Conservation (phyloP, 495 filamentous ascomycete genomes). For the Annulohypoxylon nitens region DNA sequence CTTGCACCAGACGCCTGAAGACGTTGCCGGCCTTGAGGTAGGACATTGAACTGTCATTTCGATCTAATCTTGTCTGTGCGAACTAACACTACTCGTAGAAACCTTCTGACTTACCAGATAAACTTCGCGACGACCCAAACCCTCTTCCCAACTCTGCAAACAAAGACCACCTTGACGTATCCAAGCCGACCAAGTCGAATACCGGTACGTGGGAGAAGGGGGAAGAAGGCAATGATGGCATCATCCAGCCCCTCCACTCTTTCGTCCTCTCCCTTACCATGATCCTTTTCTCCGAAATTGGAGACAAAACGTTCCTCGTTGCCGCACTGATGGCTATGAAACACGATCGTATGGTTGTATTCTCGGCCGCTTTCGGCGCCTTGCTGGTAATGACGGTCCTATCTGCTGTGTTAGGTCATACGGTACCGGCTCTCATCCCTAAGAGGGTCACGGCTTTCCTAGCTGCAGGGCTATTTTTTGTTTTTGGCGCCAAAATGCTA, state of each 20-base stretch:
- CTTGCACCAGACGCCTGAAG: constrained; percentile 54
- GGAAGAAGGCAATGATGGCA: constrained; percentile 67
- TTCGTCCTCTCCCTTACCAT: constrained; percentile 93
- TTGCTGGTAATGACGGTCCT: constrained; percentile 94
- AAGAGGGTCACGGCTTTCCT: constrained; percentile 88
- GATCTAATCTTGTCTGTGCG: neutral
- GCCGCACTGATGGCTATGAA: constrained; percentile 99
- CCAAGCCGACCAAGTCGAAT: constrained; percentile 61
- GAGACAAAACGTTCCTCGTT: constrained; percentile 98
- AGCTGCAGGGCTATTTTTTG: constrained; percentile 84
- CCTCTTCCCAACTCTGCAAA: constrained; percentile 76
- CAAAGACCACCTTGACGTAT: constrained; percentile 76
- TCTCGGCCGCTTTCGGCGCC: constrained; percentile 91
- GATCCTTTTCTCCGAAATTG: constrained; percentile 97
- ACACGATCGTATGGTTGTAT: constrained; percentile 91
- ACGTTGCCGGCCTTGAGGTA: constrained; percentile 78
- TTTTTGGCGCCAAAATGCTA: constrained; percentile 89
- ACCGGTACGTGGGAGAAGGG: constrained; percentile 47
- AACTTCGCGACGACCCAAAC: constrained; percentile 80
- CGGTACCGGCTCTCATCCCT: constrained; percentile 90
- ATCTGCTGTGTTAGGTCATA: constrained; percentile 95
- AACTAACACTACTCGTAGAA: constrained; percentile 67
- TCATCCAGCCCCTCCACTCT: constrained; percentile 89
- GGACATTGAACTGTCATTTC: constrained; percentile 7
- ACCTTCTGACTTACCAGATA: constrained; percentile 83